Evolutionary conservation across 73 alveolate genomes (phyloP), one percentile per base, ranked within the genome.

Genomic region (Paramecium biaurelia): DNA sequence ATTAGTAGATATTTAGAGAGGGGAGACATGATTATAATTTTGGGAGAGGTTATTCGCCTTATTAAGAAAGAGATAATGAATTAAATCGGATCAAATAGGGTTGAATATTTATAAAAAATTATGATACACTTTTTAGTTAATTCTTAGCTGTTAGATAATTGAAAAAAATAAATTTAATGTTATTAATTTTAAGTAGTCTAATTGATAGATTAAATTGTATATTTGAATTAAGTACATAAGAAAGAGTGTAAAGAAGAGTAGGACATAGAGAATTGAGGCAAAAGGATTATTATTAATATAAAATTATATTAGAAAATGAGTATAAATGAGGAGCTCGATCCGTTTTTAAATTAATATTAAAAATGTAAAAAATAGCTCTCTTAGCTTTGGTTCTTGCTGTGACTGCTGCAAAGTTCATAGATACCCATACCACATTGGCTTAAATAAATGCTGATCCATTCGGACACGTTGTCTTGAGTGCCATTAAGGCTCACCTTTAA

Each of bases 381-480:
- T 43, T 79, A 23, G 90, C 90, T 30, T 79, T 79, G 90, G 90
- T 79, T 79, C 76, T 79, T 41, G 90, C 90, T 34, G 45, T 79
- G 42, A 42, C 90, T n/a, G 90, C 90, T 79, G 90, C 90, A 5
- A 79, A 47, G 74, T 79, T 43, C 45, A 11, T 45, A 23, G 90
- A 79, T 79, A 24, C 90, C 70, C 90, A 79, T 63, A 43, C 70
- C 12, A 43, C 90, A 18, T 79, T 79, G 35, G 90, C 90, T 79
- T 79, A 79, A 45, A 79, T 79, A 23, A 42, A 79, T 9, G 90
- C 90, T 79, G 76, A 79, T 14, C 90, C 90, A 32, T 79, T 79
- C 49, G 90, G 90, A 79, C 47, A 79, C 76, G 47, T 79, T 45
- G 90, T 79, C 49, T 79, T 79, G 90, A 38, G 74, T 47, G 42